Conservation (phyloP, 73 alveolate species). For the Uronychia setigera region DNA sequence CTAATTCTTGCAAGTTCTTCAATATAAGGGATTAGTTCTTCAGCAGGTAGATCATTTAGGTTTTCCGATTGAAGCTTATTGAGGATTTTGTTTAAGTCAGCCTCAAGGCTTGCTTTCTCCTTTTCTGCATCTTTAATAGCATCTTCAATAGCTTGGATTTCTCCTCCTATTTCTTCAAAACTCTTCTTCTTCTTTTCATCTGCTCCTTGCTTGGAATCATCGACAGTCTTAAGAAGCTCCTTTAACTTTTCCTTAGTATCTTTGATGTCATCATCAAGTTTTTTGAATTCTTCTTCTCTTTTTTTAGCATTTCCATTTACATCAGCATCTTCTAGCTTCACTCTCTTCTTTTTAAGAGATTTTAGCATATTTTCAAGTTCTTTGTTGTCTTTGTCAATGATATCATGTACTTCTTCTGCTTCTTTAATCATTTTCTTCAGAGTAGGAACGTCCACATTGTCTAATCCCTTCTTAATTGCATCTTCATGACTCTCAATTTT, state of each 20-base stretch:
- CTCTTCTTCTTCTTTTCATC: neutral
- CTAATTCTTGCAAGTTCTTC: too few species aligned
- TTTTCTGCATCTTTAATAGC: neutral
- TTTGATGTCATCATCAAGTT: neutral
- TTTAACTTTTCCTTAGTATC: neutral
- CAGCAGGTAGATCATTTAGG: too few species aligned
- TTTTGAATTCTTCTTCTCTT: neutral
- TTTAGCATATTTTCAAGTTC: neutral
- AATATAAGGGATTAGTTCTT: too few species aligned
- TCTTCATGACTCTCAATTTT: neutral
- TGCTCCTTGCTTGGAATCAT: neutral
- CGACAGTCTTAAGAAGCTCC: neutral
- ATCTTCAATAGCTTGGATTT: neutral
- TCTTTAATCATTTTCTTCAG: constrained; percentile 1
- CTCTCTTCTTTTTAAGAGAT: neutral
- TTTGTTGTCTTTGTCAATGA: constrained; percentile 9
- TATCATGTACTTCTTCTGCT: constrained; percentile 5
- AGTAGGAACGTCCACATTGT: neutral
- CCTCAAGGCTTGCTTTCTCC: too few species aligned
- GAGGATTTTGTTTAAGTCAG: too few species aligned
- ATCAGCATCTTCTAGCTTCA: neutral
- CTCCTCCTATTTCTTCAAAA: neutral
- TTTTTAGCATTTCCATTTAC: neutral
- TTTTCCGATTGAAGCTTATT: too few species aligned
- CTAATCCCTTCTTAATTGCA: neutral